phyloP scores from a whole-genome alignment of 2,329 filamentous ascomycete species.

The Fonsecaea multimorphosa region DNA sequence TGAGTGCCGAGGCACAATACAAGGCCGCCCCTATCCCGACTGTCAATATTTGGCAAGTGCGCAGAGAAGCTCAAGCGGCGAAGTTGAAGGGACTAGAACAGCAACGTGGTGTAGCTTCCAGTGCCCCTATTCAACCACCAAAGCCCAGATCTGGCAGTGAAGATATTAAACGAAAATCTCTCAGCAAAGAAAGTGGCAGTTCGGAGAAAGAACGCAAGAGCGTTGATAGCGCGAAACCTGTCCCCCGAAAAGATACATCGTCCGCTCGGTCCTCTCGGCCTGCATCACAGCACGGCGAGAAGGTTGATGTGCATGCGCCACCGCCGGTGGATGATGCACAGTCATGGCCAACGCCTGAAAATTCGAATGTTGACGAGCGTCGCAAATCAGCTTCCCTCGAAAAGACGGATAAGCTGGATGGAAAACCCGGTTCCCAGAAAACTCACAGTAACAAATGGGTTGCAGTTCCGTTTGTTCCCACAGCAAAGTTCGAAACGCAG shows the following conservation, averaged over 20 bases:
- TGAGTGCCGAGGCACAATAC: constrained; percentile 60
- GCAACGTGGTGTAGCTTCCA: constrained; percentile 38
- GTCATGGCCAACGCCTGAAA: constrained; percentile 90
- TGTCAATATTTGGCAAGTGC: constrained; percentile 87
- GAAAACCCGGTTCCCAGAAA: constrained; percentile 62
- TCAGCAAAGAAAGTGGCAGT: constrained; percentile 24
- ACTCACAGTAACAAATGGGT: constrained; percentile 80
- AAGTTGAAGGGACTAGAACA: constrained; percentile 50
- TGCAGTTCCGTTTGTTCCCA: constrained; percentile 79
- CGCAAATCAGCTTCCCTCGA: constrained; percentile 66
- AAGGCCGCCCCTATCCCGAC: constrained; percentile 80
- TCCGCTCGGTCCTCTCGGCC: constrained; percentile 39
- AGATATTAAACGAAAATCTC: constrained; percentile 33
- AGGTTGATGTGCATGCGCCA: constrained; percentile 46
- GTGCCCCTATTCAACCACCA: constrained; percentile 32
- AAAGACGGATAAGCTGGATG: constrained; percentile 63
- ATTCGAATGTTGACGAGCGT: constrained; percentile 75
- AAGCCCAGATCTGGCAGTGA: constrained; percentile 47
- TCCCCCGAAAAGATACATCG: constrained; percentile 28
- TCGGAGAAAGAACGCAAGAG: constrained; percentile 27
- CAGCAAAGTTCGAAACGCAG: constrained; percentile 84
- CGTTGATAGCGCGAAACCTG: constrained; percentile 14
- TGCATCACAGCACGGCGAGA: constrained; percentile 42
- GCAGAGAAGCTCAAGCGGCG: constrained; percentile 69
- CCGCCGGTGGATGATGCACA: constrained; percentile 77